Base-by-base conservation (phyloP, 345 rosid species). In the Eucalyptus erythrocorys region DNA sequence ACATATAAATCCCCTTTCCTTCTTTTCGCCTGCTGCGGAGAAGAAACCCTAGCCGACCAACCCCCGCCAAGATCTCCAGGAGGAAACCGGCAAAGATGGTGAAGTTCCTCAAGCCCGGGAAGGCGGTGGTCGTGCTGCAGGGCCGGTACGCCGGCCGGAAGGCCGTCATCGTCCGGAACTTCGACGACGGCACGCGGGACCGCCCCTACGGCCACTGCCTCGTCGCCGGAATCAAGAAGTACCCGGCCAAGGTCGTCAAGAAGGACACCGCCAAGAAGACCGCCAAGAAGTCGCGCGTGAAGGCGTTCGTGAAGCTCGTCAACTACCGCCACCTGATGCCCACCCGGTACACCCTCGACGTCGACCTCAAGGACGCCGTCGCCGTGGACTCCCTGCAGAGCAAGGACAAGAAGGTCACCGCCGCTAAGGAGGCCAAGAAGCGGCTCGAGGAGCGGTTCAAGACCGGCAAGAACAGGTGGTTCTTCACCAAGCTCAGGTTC, bases 381-480 rank as follows among this genome's bases (percentile, higher is more conserved):
- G 82, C 82, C 82, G 30, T 40, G 30, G 82, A 76, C 30, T 76
- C 82, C 47, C 30, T 76, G 2, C 82, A 76, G 82, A 76, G 82
- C 82, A 76, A 76, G 82, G 82, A 76, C 82, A 76, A 76, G 82
- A 76, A 40, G 82, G 82, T 76, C 47, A 76, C 82, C 82, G 82
- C 82, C 47, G 82, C 82, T 47, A 76, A 76, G 82, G 82, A 76
- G 82, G 24, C 82, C 82, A 76, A 76, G 82, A 76, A 76, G 82
- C 24, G 82, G 9, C 82, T 76, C 30, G 82, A 76, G 82, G 82
- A 76, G 30, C 24, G 82, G 47, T 76, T 76, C 82, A 76, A 76
- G 82, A 76, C 82, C 47, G 82, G 82, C 47, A 76, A 76, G 82
- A 76, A 76, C 82, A 10, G 82, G 82, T 76, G 82, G 82, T 76